Percentiles rank a stretch among this genome's conserved stretches.
Conservation (phyloP, 805 yeast genomes). For the Pichia phayaonensis region DNA sequence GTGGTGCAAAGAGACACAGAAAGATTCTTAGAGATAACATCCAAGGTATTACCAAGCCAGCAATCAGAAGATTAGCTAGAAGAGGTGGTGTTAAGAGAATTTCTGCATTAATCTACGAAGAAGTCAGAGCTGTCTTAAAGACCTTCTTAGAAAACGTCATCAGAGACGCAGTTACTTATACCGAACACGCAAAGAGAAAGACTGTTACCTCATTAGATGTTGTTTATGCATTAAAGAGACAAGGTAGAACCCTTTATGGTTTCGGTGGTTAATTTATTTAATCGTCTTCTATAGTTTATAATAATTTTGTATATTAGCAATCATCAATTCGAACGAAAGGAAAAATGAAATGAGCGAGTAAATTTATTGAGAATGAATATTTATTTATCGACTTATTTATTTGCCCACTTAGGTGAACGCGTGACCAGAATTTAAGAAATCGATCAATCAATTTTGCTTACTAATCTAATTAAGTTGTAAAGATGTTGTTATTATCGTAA, state of each 20-base stretch:
- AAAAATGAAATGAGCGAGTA: background rate
- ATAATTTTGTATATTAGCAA: slow-evolving; percentile 9
- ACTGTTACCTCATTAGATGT: slow-evolving; percentile 98
- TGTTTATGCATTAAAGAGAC: slow-evolving; percentile 99
- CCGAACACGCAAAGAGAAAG: slow-evolving; percentile 99
- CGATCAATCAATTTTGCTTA: background rate
- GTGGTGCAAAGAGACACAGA: slow-evolving; percentile 99
- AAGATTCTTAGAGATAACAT: slow-evolving; percentile 98
- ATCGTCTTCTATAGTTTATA: background rate
- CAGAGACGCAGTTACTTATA: slow-evolving; percentile 98
- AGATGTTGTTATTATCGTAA: too few species aligned
- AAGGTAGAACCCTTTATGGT: slow-evolving; percentile 99
- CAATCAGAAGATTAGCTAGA: slow-evolving; percentile 99
- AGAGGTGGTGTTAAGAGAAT: slow-evolving; percentile 99
- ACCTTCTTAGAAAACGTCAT: slow-evolving; percentile 94
- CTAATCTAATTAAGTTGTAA: background rate
- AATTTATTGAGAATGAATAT: too few species aligned
- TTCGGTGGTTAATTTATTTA: slow-evolving; percentile 81
- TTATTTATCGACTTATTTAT: background rate
- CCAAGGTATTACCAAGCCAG: slow-evolving; percentile 99
- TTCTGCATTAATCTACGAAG: slow-evolving; percentile 97
- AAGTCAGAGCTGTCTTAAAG: slow-evolving; percentile 94
- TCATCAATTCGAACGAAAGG: background rate
- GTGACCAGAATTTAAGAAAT: too few species aligned
- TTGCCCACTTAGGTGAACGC: too few species aligned